Conservation (phyloP, 805 yeast genomes). For the Limtongia smithiae region DNA sequence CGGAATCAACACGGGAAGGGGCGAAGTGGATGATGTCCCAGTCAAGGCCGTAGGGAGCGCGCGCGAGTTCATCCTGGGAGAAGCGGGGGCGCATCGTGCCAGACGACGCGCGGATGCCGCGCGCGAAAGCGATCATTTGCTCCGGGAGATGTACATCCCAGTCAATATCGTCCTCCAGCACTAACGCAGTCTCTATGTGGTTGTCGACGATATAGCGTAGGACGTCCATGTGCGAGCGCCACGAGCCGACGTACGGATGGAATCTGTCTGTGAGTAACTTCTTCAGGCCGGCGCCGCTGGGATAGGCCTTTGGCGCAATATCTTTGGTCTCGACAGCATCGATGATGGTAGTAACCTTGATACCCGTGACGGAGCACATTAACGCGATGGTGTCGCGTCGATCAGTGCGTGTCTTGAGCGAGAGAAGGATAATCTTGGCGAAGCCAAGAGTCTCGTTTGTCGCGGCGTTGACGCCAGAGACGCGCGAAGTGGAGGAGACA, state of each 20-base stretch:
- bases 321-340: constrained; percentile 7
- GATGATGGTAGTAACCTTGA: constrained; percentile 6
- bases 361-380: constrained; percentile 2
- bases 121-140: constrained; percentile 6
- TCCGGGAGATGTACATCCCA: constrained; percentile 6
- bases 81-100: background rate
- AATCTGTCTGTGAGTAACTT: constrained; percentile 1
- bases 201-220: constrained; percentile 10
- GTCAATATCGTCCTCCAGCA: constrained; percentile 15
- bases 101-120: constrained; percentile 1
- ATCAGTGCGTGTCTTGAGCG: constrained; percentile 2
- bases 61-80: constrained; percentile 1
- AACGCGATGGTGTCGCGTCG: constrained; percentile 2
- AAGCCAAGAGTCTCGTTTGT: constrained; percentile 1
- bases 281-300: constrained; percentile 1
- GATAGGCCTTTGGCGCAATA: constrained; percentile 8
- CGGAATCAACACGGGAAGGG: constrained; percentile 1
- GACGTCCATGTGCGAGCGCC: constrained; percentile 13
- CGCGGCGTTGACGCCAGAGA: too few relatives aligned
- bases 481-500: too few relatives aligned
- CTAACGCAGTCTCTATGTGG: constrained; percentile 13
- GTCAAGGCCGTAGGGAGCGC: constrained; percentile 18
- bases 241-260: constrained; percentile 9
- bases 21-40: constrained; percentile 17
- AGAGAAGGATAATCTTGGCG: background rate